Evolutionary conservation across 2,329 filamentous ascomycete species (phyloP), one percentile per base, ranked within the genome.

Genomic region (Stachybotrys chartarum): DNA sequence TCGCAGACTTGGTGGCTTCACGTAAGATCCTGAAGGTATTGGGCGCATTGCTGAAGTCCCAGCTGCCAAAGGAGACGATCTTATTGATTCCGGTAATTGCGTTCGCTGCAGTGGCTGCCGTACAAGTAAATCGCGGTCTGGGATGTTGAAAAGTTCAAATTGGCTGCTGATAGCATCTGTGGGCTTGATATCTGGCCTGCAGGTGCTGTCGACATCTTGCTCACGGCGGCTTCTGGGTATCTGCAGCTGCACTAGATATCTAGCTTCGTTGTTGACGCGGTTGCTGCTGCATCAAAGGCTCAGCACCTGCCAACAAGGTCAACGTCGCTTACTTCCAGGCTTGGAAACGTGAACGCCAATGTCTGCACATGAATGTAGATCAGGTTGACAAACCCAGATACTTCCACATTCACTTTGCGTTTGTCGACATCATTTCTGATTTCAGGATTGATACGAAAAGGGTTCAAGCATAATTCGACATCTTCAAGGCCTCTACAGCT

Each of bases 371-470:
- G 57, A 51, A 57, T 5, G 53, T 58, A 0, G 35, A 32, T 0
- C 45, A 58, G 8, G 58, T 63, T 16, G 56, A 54, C 39, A 56
- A 31, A 5, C 50, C 35, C 3, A 46, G 31, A 7, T 70, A 63
- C 50, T 69, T 67, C 0, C 64, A 73, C 51, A 56, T 74, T 11
- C 69, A 75, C 54, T 74, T 68, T 53, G 65, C 66, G 7, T 76
- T 76, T 60, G 68, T 51, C 3, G 50, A 54, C 3, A 56, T 75
- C 16, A 66, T 60, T 2, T 18, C 53, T 0, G 58, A 63, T 30
- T 61, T 59, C 11, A 30, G 48, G 6, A 52, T 62, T 1, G 50
- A 52, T 3, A 53, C 67, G 52, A 16, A 58, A 1, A 52, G 63
- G 16, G 49, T 56, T 12, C 39, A 65, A 48, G 52, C 61, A 6